These are phyloP conservation scores for Nitzschia sp. DNA, from an alignment of 108 stramenopile species.

Conservation along the genomic window DNA sequence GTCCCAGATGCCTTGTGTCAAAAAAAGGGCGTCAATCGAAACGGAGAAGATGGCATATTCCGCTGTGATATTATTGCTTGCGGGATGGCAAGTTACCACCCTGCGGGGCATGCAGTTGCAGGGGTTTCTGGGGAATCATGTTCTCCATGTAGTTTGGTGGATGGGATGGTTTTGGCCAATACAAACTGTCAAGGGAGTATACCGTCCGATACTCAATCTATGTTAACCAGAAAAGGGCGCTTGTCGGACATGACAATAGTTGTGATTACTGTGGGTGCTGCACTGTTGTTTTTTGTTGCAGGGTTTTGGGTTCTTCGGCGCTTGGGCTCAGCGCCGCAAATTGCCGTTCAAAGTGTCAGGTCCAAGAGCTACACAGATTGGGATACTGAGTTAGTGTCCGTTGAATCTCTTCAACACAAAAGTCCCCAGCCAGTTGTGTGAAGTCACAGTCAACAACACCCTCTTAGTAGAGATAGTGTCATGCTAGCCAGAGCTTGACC, in stretches of 20 bases:
- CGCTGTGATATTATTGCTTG: constrained; percentile 54
- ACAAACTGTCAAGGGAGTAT: neutral
- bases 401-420: no score
- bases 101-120: constrained; percentile 33
- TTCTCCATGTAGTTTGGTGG: constrained; percentile 7
- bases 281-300: neutral
- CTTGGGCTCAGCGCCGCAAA: neutral
- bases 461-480: no score
- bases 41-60: constrained; percentile 36
- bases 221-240: neutral
- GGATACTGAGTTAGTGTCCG: neutral
- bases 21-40: constrained; percentile 53
- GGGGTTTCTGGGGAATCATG: neutral
- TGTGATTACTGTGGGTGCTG: neutral
- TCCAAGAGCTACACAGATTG: neutral
- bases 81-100: constrained; percentile 41
- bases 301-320: neutral
- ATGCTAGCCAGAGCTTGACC: no score
- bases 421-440: no score
- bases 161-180: constrained; percentile 20
- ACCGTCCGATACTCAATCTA: no score
- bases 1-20: constrained; percentile 57
- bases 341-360: neutral
- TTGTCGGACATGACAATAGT: neutral
- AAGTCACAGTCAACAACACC: no score